Conservation (phyloP, 352 stramenopile genomes). For the Globisporangium splendens region DNA sequence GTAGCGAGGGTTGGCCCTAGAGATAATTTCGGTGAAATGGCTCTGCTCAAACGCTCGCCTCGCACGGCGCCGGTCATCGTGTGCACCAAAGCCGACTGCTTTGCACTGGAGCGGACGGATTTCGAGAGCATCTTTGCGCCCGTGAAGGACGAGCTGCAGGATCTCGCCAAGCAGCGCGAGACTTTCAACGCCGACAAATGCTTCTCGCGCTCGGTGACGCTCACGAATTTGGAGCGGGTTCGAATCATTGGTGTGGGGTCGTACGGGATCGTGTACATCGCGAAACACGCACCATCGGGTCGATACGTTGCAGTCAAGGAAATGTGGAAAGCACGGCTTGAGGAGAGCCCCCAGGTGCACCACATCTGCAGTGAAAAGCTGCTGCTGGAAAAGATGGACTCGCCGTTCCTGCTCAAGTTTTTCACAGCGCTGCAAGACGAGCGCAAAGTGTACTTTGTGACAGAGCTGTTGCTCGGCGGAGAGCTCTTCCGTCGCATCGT, state of each 20-base stretch:
- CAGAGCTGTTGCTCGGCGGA: constrained; percentile 92
- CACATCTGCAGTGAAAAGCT: constrained; percentile 85
- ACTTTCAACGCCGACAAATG: constrained; percentile 33
- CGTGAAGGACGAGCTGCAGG: constrained; percentile 29
- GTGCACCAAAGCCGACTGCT: constrained; percentile 55
- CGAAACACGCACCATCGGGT: constrained; percentile 31
- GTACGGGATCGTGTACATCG: constrained; percentile 50
- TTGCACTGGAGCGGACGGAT: constrained; percentile 56
- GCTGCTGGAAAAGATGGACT: constrained; percentile 76
- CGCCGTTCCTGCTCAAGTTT: constrained; percentile 92
- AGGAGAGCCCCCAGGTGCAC: constrained; percentile 84
- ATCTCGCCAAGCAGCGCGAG: constrained; percentile 27
- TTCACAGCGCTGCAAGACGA: constrained; percentile 88
- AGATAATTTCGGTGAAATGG: constrained; percentile 69
- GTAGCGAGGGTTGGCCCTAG: constrained; percentile 39
- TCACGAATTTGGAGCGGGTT: constrained; percentile 56
- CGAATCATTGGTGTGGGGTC: constrained; percentile 53
- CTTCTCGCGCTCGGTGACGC: constrained; percentile 45
- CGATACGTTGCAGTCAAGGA: constrained; percentile 59
- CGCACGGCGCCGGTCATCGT: constrained; percentile 69
- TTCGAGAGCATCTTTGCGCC: constrained; percentile 57
- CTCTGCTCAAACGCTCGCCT: constrained; percentile 39
- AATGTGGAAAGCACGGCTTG: constrained; percentile 72
- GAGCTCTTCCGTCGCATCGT: constrained; percentile 91
- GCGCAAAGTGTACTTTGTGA: constrained; percentile 90